A percentile compares a stretch with the other conserved stretches of the same genome.
phyloP scores from a whole-genome alignment of 768 basidiomycete genomes.

The Mycena maculata region DNA sequence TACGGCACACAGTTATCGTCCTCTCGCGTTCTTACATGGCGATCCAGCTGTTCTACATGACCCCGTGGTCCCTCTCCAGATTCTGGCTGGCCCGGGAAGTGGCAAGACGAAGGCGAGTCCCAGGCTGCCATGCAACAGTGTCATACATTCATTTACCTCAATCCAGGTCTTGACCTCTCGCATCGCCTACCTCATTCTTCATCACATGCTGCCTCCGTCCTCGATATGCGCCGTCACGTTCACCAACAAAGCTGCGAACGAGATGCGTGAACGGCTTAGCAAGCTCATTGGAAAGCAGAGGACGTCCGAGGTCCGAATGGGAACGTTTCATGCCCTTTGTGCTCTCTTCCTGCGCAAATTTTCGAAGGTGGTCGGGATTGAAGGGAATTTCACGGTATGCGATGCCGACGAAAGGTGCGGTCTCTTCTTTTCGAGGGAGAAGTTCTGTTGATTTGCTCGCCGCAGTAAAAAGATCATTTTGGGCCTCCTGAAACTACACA shows the following conservation, averaged over 20 bases:
- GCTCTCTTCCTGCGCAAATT: slow-evolving; percentile 78
- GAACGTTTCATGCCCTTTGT: slow-evolving; percentile 85
- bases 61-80: slow-evolving; percentile 75
- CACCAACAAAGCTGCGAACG: slow-evolving; percentile 90
- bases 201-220: slow-evolving; percentile 61
- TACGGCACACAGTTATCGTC: not conserved
- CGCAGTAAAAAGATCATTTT: slow-evolving; percentile 76
- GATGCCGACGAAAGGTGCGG: slow-evolving; percentile 81
- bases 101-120: slow-evolving; percentile 71
- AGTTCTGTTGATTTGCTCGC: slow-evolving; percentile 4
- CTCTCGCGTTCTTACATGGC: not conserved
- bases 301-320: slow-evolving; percentile 69
- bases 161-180: slow-evolving; percentile 71
- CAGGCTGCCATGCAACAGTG: too few relatives aligned
- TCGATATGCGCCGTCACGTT: slow-evolving; percentile 86
- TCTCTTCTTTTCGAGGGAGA: not conserved
- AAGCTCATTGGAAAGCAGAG: slow-evolving; percentile 72
- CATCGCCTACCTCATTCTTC: slow-evolving; percentile 72
- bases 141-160: not conserved
- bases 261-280: slow-evolving; percentile 80
- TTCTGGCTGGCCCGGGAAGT: slow-evolving; percentile 83
- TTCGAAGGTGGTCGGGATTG: slow-evolving; percentile 65
- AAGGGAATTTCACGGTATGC: slow-evolving; percentile 83
- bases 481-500: slow-evolving; percentile 67
- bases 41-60: slow-evolving; percentile 72